Conservation (phyloP, 768 basidiomycete species). For the Exsudoporus frostii region DNA sequence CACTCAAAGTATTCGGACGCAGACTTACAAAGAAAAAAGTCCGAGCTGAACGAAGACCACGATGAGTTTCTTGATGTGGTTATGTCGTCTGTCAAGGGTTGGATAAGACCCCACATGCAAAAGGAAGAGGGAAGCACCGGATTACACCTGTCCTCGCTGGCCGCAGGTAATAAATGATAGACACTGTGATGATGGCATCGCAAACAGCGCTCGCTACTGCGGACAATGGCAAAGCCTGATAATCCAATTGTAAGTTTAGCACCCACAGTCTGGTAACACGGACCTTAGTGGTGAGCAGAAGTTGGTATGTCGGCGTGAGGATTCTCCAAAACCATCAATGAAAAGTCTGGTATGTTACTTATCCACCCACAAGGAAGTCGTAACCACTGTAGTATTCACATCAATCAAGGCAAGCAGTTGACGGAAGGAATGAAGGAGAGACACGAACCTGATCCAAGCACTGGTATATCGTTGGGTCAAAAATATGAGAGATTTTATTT, state of each 20-base stretch:
- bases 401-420: not conserved
- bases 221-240: slow-evolving; percentile 7
- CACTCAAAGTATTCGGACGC: not conserved
- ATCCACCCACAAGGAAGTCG: slow-evolving; percentile 5
- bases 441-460: slow-evolving; percentile 15
- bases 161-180: slow-evolving; percentile 16
- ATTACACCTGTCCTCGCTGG: slow-evolving; percentile 4
- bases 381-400: slow-evolving; percentile 2
- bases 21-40: slow-evolving; percentile 15
- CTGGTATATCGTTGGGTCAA: not conserved
- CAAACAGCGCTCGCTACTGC: slow-evolving; percentile 19
- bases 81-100: not conserved
- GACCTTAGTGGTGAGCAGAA: slow-evolving; percentile 5
- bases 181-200: slow-evolving; percentile 17
- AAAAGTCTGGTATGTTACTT: no score
- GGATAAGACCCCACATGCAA: not conserved
- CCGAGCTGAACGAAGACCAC: slow-evolving; percentile 20
- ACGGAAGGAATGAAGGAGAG: not conserved
- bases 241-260: not conserved
- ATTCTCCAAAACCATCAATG: slow-evolving; percentile 5
- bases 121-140: slow-evolving; percentile 4
- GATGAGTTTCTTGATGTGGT: slow-evolving; percentile 14
- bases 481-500: not conserved
- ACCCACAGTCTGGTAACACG: no score
- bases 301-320: slow-evolving; percentile 1